Conservation (phyloP, 208 protist genomes). For the Leishmania arabica region DNA sequence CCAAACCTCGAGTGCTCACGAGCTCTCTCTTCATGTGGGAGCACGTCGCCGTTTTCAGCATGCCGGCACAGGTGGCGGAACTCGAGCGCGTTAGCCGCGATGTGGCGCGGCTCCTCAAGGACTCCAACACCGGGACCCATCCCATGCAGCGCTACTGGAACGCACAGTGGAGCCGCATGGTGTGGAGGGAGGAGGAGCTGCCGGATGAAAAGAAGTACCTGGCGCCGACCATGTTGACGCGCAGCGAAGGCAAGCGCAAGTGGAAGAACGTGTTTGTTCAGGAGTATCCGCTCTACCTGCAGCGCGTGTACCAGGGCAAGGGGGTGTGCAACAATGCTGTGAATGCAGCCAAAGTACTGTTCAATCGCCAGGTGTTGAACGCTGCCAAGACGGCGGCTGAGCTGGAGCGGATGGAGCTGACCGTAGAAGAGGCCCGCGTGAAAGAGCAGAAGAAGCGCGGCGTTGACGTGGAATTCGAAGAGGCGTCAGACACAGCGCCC, state of each 20-base stretch:
- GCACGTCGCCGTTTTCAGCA: conserved; percentile 58
- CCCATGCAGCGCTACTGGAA: conserved; percentile 90
- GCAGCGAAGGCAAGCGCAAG: conserved; percentile 50
- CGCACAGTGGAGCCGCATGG: conserved; percentile 61
- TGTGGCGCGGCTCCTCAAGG: conserved; percentile 37
- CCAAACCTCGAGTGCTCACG: conserved; percentile 42
- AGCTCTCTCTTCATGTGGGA: conserved; percentile 75
- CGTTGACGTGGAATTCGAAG: conserved; percentile 37
- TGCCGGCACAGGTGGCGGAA: conserved; percentile 50
- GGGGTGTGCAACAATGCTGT: conserved; percentile 59
- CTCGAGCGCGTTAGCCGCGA: conserved; percentile 59
- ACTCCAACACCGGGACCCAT: conserved; percentile 40
- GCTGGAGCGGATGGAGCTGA: conserved; percentile 48
- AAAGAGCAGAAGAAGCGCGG: conserved; percentile 48
- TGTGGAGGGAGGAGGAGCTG: conserved; percentile 57
- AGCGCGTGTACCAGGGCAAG: conserved; percentile 47
- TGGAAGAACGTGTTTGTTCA: conserved; percentile 74
- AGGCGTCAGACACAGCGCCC: conserved; percentile 5
- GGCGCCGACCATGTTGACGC: conserved; percentile 42
- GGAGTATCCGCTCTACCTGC: conserved; percentile 69
- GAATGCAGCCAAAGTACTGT: conserved; percentile 61
- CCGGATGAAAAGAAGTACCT: conserved; percentile 44
- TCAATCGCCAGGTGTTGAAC: conserved; percentile 55
- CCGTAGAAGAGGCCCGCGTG: conserved; percentile 46
- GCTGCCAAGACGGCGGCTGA: conserved; percentile 42